Evolutionary conservation across 148 eudicot genomes (phyloP), one percentile per base, ranked within the genome.

Genomic region (Simmondsia chinensis): DNA sequence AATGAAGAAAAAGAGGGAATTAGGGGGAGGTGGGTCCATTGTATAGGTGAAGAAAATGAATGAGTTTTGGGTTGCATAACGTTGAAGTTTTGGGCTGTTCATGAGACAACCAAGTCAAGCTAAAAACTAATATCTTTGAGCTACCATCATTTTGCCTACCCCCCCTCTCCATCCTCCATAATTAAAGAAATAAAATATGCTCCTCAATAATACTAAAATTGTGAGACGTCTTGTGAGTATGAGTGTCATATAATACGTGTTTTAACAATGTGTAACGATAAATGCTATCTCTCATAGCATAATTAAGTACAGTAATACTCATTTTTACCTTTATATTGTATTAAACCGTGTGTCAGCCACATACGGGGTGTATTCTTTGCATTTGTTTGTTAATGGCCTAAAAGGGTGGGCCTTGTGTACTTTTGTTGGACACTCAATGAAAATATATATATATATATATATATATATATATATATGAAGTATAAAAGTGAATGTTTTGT

Each of bases 311-410:
- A n/a, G n/a, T n/a, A n/a, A n/a, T n/a, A n/a, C n/a, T n/a, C n/a
- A n/a, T n/a, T n/a, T n/a, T n/a, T n/a, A n/a, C n/a, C n/a, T n/a
- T n/a, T n/a, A n/a, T n/a, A n/a, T n/a, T n/a, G n/a, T n/a, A n/a
- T n/a, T n/a, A n/a, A n/a, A n/a, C n/a, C n/a, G 51, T 31, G 38
- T 36, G 53, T 57, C 54, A 34, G 16, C 2, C 41, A 35, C 66
- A 53, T 50, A 50, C 60, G 70, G 64, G 47, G 57, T 69, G 56
- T 4, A 45, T 73, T 59, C 60, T 64, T 62, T 46, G 65, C 44
- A 29, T 10, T 29, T 46, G 24, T 46, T 30, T 41, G 47, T 27
- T 7, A 3, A 32, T 44, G 69, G 70, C 48, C 50, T 26, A 20
- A 49, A 42, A 47, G n/a, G n/a, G n/a, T 58, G 37, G 67, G 71